Conservation (phyloP, 2,329 filamentous ascomycete genomes). For the Dothidotthia symphoricarpi region DNA sequence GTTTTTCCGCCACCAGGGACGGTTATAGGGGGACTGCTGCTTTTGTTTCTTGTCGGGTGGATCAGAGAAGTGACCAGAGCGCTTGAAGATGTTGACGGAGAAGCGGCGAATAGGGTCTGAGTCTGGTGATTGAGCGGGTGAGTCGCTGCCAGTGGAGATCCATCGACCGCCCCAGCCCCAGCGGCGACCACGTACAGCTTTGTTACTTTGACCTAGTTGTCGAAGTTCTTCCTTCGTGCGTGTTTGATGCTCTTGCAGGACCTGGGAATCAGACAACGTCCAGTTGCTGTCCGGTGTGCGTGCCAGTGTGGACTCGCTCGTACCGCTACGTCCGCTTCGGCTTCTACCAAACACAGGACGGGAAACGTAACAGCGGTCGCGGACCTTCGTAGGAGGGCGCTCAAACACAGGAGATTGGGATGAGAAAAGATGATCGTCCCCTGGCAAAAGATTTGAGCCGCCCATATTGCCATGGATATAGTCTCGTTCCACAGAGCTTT, state of each 20-base stretch:
- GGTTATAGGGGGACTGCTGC: neutral
- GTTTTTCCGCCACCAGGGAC: conserved; percentile 8
- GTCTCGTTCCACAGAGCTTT: conserved; percentile 1
- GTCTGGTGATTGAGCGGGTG: conserved; percentile 4
- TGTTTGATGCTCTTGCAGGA: conserved; percentile 8
- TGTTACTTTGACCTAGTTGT: conserved; percentile 14
- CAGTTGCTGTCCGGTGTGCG: conserved; percentile 9
- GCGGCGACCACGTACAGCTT: conserved; percentile 12
- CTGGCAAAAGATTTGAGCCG: conserved; percentile 9
- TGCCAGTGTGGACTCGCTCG: conserved; percentile 13
- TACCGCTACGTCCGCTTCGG: conserved; percentile 12
- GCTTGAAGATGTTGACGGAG: conserved; percentile 21
- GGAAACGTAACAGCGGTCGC: conserved; percentile 14
- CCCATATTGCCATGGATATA: conserved; percentile 1
- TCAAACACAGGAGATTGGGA: conserved; percentile 10
- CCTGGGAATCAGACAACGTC: conserved; percentile 5
- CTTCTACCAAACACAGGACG: conserved; percentile 8
- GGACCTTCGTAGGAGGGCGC: conserved; percentile 7
- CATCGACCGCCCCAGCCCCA: conserved; percentile 18
- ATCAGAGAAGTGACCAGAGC: conserved; percentile 15
- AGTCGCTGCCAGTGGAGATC: conserved; percentile 14
- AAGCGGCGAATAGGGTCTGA: conserved; percentile 5
- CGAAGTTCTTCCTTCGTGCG: conserved; percentile 14
- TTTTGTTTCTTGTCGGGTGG: conserved; percentile 3
- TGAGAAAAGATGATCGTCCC: conserved; percentile 6